Conservation (phyloP, 371 early-diverging fungal genomes). For the Homolaphlyctis polyrhiza region DNA sequence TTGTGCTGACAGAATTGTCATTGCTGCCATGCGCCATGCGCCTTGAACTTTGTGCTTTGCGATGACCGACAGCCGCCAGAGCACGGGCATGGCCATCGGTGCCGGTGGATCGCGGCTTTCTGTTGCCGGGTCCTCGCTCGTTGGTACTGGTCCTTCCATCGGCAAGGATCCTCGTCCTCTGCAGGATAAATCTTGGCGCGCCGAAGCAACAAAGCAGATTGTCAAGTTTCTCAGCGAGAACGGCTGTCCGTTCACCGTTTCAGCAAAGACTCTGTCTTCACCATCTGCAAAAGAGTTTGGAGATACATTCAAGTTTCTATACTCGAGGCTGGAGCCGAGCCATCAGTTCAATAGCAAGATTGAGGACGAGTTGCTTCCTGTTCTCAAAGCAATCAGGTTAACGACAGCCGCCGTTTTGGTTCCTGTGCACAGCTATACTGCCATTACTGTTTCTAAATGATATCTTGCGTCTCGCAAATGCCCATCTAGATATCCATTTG, state of each 20-base stretch:
- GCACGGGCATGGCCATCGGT: background rate
- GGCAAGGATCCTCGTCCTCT: constrained; percentile 37
- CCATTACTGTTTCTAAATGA: background rate
- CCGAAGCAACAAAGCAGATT: constrained; percentile 55
- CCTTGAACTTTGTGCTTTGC: too few species aligned
- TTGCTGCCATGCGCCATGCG: too few species aligned
- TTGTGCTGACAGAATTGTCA: too few species aligned
- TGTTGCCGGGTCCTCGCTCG: constrained; percentile 8
- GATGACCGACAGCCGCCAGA: background rate
- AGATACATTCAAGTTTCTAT: constrained; percentile 84
- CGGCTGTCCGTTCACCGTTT: constrained; percentile 63
- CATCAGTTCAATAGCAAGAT: constrained; percentile 64
- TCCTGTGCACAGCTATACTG: background rate
- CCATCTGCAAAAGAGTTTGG: constrained; percentile 87
- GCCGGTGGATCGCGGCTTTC: background rate
- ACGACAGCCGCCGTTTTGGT: background rate
- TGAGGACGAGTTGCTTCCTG: constrained; percentile 81
- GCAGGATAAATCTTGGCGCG: constrained; percentile 54
- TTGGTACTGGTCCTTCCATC: background rate
- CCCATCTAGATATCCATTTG: constrained; percentile 84
- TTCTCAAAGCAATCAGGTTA: constrained; percentile 69
- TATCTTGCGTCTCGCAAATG: background rate
- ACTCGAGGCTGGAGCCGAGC: constrained; percentile 69
- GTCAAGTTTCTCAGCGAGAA: constrained; percentile 65
- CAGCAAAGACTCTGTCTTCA: constrained; percentile 56